Percentiles rank a stretch among this genome's conserved stretches.
Evolutionary conservation across 2,329 filamentous ascomycete genomes (phyloP).

Genomic region (Aspergillus intermedius): DNA sequence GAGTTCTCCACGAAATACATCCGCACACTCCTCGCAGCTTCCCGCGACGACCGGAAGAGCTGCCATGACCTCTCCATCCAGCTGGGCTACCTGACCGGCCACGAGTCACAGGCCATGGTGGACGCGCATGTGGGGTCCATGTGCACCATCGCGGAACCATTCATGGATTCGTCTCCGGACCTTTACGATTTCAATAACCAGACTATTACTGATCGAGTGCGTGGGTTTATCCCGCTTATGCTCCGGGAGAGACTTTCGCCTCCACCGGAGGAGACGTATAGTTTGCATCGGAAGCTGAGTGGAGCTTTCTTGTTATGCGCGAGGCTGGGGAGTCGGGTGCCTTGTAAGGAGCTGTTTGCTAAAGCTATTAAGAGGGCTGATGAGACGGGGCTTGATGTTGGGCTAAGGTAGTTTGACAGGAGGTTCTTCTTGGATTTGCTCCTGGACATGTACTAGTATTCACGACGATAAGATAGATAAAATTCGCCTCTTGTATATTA

Average conservation of each 20-base stretch:
- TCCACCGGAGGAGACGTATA: conserved; percentile 96
- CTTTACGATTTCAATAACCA: conserved; percentile 90
- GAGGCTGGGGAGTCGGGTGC: conserved; percentile 71
- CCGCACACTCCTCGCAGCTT: conserved; percentile 70
- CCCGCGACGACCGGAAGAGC: conserved; percentile 57
- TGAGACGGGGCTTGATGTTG: conserved; percentile 10
- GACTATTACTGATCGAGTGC: conserved; percentile 92
- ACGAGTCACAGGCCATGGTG: conserved; percentile 78
- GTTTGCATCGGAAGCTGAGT: conserved; percentile 86
- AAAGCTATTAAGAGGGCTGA: conserved; percentile 27
- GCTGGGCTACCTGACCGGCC: conserved; percentile 86
- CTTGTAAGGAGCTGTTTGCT: conserved; percentile 70
- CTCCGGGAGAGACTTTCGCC: conserved; percentile 79
- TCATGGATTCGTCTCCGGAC: conserved; percentile 66
- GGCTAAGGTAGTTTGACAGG: neutral
- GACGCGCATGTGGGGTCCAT: conserved; percentile 86
- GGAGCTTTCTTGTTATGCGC: conserved; percentile 93
- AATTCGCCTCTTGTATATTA: too few relatives aligned
- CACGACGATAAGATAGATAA: too few relatives aligned
- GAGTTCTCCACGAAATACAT: conserved; percentile 77
- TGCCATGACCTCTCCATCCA: conserved; percentile 64
- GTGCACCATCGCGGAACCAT: conserved; percentile 86
- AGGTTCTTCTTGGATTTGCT: neutral
- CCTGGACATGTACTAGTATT: neutral
- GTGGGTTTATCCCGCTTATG: conserved; percentile 86